Evolutionary conservation across 2,329 filamentous ascomycete species (phyloP), one percentile per base, ranked within the genome.

Genomic region (Exophiala phaeomuriformis): DNA sequence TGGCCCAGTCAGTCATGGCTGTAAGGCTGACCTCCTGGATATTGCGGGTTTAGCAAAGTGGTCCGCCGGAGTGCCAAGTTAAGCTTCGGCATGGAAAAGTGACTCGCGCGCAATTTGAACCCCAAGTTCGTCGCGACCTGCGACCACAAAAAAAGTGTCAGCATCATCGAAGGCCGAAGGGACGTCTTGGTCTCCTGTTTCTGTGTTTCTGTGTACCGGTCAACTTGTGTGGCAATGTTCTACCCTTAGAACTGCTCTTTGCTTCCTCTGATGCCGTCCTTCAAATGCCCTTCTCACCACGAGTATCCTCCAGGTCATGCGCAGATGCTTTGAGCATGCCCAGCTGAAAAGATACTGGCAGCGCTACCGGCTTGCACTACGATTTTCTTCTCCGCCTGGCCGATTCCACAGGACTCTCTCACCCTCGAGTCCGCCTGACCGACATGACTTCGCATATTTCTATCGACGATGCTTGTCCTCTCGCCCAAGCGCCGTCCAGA

Each of bases 271-370:
- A 3, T 12, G n/a, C 29, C 32, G 48, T 10, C 27, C 33, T 43
- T 12, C 43, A 30, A 39, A 46, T 53, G 50, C 33, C 10, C 9
- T 40, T 41, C 32, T 35, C 35, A 5, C n/a, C 19, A 35, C 50
- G 41, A 53, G 28, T 48, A 29, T 39, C 43, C 49, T 51, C 50
- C 48, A 51, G 52, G 58, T 53, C 58, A 60, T 60, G 58, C 58
- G 55, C 58, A 60, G 50, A 58, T 57, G 52, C 43, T 48, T 56
- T 52, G 46, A 52, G 47, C 52, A 55, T 43, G 29, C 48, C 43
- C 55, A 49, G 46, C 48, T 42, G 32, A 58, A 52, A 58, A 51
- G 52, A 55, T 47, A 47, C 40, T 50, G 48, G 27, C 49, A 46
- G 41, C 49, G 48, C 35, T 37, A 27, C 50, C n/a, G 10, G 12